Base-by-base conservation (phyloP, 106 monocot species). In the Acorus calamus region DNA sequence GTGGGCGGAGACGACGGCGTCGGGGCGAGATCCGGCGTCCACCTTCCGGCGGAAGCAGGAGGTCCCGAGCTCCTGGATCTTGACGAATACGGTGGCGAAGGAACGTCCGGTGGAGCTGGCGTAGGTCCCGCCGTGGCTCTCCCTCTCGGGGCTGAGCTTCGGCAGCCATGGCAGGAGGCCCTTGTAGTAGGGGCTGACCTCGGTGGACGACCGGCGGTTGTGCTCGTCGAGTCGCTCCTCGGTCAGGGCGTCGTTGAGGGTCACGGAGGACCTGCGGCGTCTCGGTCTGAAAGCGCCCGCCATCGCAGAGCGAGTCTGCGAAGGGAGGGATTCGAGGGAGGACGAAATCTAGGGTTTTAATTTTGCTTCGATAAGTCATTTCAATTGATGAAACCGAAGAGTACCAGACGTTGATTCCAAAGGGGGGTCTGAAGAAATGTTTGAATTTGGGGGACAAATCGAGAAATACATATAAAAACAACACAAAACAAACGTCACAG, bases 1-100 rank as follows among this genome's bases (percentile, higher is more conserved):
- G 46, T 3, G 62, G 46, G 11, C 46, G 13, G 8, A 6, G 51
- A n/a, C 10, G 28, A 28, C 53, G 11, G 1, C 50, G 41, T 5
- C 50, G 43, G 50, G 3, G 57, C 68, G 5, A 42, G 57, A 46
- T 49, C 62, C 64, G 43, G 47, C 56, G 44, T 14, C 50, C 3
- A 43, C 51, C 12, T 5, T 11, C 51, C 50, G 49, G 56, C n/a
- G 56, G 63, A 75, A 57, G 45, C 61, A 75, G 14, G 50, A 56
- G 14, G 68, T 41, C 9, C 42, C 69, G 68, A 62, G 69, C 49
- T 7, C 14, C 56, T 69, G 75, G 56, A 75, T 55, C 67, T 3
- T 62, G 9, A 49, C 0, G 7, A 75, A 14, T 6, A 68, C 14
- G 11, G 55, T 44, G 49, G 68, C 55, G 8, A 68, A 63, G n/a